phyloP scores from a whole-genome alignment of 2,329 filamentous ascomycete genomes.

The Ampelomyces quisqualis region DNA sequence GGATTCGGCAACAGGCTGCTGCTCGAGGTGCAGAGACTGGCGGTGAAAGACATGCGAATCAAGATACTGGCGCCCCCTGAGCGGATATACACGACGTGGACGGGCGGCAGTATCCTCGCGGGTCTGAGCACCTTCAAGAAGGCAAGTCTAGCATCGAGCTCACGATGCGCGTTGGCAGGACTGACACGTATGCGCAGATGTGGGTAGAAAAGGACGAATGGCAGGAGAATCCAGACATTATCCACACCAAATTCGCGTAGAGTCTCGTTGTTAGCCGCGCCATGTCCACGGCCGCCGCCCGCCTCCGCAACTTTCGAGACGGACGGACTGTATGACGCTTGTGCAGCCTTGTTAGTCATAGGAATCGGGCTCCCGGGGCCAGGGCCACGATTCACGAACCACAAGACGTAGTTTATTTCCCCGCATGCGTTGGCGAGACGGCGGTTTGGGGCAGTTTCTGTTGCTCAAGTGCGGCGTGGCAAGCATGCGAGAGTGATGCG shows the following conservation, averaged over 20 bases:
- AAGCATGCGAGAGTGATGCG: conserved; percentile 18
- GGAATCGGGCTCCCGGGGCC: conserved; percentile 28
- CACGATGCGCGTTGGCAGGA: conserved; percentile 9
- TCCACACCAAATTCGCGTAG: conserved; percentile 94
- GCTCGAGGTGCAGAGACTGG: conserved; percentile 86
- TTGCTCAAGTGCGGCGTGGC: conserved; percentile 32
- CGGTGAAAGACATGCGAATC: conserved; percentile 98
- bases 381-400: too few species aligned
- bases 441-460: conserved; percentile 31
- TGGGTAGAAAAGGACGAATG: conserved; percentile 99
- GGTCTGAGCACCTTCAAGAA: conserved; percentile 98
- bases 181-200: conserved; percentile 66
- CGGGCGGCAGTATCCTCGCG: conserved; percentile 94
- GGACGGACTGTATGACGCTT: conserved; percentile 34
- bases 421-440: conserved; percentile 39
- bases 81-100: conserved; percentile 98
- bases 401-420: conserved; percentile 37
- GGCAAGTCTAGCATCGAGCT: conserved; percentile 55
- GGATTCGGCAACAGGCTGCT: conserved; percentile 93
- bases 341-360: conserved; percentile 39
- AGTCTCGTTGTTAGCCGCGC: conserved; percentile 35
- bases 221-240: conserved; percentile 99
- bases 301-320: conserved; percentile 36
- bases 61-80: conserved; percentile 98
- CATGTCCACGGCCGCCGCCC: conserved; percentile 32